Evolutionary conservation across 2,329 filamentous ascomycete species (phyloP), one percentile per base, ranked within the genome.

Genomic region (Scorias spongiosa): DNA sequence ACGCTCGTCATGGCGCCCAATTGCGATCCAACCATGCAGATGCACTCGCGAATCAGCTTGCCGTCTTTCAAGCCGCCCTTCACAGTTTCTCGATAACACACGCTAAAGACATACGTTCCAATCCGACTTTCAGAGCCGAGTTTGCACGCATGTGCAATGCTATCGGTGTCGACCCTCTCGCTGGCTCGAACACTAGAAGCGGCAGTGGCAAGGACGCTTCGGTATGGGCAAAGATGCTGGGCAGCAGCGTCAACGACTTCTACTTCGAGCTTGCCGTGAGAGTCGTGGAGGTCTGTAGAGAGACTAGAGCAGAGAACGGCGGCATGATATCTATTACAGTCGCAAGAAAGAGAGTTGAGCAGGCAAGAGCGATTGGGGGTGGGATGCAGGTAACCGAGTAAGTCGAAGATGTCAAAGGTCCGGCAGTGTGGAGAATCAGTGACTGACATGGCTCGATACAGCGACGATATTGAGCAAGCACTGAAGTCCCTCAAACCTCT

Each of bases 121-220:
- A 96, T 62, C 91, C 91, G 5, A 81, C 78, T 8, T 98, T 98
- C 64, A 85, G 91, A 48, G 87, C 89, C 29, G 89, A 98, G 65
- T 98, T 98, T 60, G 89, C 91, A 2, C 86, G 89, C 62, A 98
- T 98, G 91, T 98, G 91, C 67, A 79, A 87, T 57, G 87, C 88
- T 49, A 95, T 98, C 53, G 91, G 91, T 41, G 87, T 98, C 10
- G 91, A 98, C 62, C 93, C 91, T 2, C 72, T 98, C 14, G 86
- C 87, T 1, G 67, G 66, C 12, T 62, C 58, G 12, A 59, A 61
- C 47, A 53, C 61, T 53, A 17, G 38, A 42, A 45, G 50, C 50
- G 61, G 66, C 11, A 66, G 63, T 30, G 70, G 68, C 5, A 66
- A 68, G 14, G 69, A 67, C 1, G 70, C 66, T 1, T 91, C 81